phyloP scores from a whole-genome alignment of 2,329 filamentous ascomycete genomes.

The Nothophoma quercina region DNA sequence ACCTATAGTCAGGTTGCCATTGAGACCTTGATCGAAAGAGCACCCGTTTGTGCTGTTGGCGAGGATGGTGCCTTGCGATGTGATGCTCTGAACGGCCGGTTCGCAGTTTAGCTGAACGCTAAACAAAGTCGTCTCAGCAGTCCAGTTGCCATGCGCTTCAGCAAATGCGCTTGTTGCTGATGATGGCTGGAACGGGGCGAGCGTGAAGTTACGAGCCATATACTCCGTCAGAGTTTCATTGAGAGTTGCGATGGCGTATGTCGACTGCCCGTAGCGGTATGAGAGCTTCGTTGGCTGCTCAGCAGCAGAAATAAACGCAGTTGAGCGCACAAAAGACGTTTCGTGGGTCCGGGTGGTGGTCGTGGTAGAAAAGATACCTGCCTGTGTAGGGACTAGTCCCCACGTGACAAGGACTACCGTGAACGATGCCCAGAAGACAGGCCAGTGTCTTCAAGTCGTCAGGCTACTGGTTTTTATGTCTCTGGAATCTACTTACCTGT shows the following conservation, averaged over 20 bases:
- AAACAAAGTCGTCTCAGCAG: slow-evolving; percentile 40
- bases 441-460: slow-evolving; percentile 58
- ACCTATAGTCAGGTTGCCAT: no score
- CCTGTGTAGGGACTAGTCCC: slow-evolving; percentile 63
- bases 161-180: slow-evolving; percentile 17
- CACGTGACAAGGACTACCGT: slow-evolving; percentile 63
- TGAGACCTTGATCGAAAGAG: no score
- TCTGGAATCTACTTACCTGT: slow-evolving; percentile 38
- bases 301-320: slow-evolving; percentile 31
- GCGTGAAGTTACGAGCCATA: slow-evolving; percentile 53
- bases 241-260: slow-evolving; percentile 58
- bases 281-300: slow-evolving; percentile 43
- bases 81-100: no score
- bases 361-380: slow-evolving; percentile 59
- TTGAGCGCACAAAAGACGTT: slow-evolving; percentile 26
- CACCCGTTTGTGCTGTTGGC: no score
- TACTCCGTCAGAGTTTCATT: slow-evolving; percentile 55
- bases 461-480: no score
- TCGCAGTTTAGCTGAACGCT: slow-evolving; percentile 47
- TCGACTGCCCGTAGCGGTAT: slow-evolving; percentile 53
- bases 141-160: slow-evolving; percentile 27
- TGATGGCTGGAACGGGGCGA: slow-evolving; percentile 54
- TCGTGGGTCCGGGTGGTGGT: slow-evolving; percentile 33
- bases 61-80: no score
- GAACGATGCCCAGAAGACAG: slow-evolving; percentile 58